Base-by-base conservation (phyloP, 2,329 filamentous ascomycete species). In the Aspergillus sp. region DNA sequence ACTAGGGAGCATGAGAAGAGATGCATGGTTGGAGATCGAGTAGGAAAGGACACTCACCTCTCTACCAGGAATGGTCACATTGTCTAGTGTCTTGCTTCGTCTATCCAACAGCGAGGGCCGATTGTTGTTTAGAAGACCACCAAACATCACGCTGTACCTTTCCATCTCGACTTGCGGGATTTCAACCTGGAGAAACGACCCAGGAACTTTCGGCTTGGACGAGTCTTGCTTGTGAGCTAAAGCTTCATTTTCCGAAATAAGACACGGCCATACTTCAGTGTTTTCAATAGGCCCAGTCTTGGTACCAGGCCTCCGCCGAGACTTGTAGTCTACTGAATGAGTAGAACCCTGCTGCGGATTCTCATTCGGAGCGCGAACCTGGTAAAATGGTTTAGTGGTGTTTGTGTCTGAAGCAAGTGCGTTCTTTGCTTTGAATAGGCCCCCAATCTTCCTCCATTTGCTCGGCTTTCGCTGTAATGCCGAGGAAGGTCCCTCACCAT, bases 101-200 rank as follows among this genome's bases (percentile, higher is more conserved):
- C 74, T 68, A 50, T 70, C 66, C 55, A 76, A 63, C 52, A 73
- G 60, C 9, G 73, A 65, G 34, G 69, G 63, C 32, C 68, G 62
- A 59, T 71, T 59, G 85, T 71, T 69, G 34, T 66, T 83, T 24
- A 96, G 77, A 6, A 97, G 80, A 38, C 84, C 84, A 55, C 88
- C 86, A 69, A 98, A 97, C 93, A 97, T 97, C 63, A 97, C 84
- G 65, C 92, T 96, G 66, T 96, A 98, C 48, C 93, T 82, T 71
- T 97, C 93, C 81, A 98, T 81, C 61, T 89, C 85, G 55, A 90
- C 82, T 49, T 84, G 83, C 1, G 93, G 93, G 56, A 97, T 95
- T 52, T 93, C 85, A 15, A 97, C 83, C 65, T 92, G 82, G 18
- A 97, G 77, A 6, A 88, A 72, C 2, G 76, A 68, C 17, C 59